These are phyloP conservation scores for Tricholoma sp. DNA, from an alignment of 768 basidiomycete genomes.

Conservation along the genomic window DNA sequence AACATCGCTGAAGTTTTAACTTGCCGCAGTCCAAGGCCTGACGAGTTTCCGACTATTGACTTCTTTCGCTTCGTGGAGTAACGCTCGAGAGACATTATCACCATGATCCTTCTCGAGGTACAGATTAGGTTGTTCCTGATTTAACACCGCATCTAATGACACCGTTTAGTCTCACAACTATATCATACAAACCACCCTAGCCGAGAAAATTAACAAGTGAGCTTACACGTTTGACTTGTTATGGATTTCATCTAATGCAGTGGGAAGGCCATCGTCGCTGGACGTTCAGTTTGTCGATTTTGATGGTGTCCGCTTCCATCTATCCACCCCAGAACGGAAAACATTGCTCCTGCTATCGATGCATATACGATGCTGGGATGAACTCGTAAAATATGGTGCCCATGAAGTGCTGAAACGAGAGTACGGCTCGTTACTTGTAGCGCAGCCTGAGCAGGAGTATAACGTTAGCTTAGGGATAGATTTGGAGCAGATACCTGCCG, in stretches of 20 bases:
- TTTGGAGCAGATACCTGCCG: slow-evolving; percentile 78
- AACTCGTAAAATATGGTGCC: slow-evolving; percentile 86
- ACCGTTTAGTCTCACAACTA: slow-evolving; percentile 74
- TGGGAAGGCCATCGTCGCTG: slow-evolving; percentile 73
- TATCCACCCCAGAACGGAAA: slow-evolving; percentile 86
- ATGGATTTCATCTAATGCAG: slow-evolving; percentile 8
- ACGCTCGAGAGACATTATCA: background rate
- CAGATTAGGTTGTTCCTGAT: background rate
- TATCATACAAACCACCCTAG: slow-evolving; percentile 86
- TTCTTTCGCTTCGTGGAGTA: background rate
- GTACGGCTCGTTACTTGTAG: slow-evolving; percentile 69
- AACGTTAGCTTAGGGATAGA: slow-evolving; percentile 86
- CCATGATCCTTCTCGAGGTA: slow-evolving; percentile 87
- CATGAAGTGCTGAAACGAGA: slow-evolving; percentile 72
- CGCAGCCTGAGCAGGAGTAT: slow-evolving; percentile 80
- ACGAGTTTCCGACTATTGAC: too few relatives aligned
- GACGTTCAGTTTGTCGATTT: slow-evolving; percentile 98
- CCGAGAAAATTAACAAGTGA: slow-evolving; percentile 84
- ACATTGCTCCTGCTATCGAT: slow-evolving; percentile 83
- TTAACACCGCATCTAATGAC: background rate
- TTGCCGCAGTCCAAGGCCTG: too few relatives aligned
- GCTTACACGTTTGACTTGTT: background rate
- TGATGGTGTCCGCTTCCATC: slow-evolving; percentile 91
- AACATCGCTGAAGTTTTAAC: too few relatives aligned
- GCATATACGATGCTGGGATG: slow-evolving; percentile 96